A percentile compares a stretch with the other conserved stretches of the same genome.
Evolutionary conservation across 2,329 filamentous ascomycete species (phyloP).

Genomic region (Ophiocordyceps camponoti-rufipedis): DNA sequence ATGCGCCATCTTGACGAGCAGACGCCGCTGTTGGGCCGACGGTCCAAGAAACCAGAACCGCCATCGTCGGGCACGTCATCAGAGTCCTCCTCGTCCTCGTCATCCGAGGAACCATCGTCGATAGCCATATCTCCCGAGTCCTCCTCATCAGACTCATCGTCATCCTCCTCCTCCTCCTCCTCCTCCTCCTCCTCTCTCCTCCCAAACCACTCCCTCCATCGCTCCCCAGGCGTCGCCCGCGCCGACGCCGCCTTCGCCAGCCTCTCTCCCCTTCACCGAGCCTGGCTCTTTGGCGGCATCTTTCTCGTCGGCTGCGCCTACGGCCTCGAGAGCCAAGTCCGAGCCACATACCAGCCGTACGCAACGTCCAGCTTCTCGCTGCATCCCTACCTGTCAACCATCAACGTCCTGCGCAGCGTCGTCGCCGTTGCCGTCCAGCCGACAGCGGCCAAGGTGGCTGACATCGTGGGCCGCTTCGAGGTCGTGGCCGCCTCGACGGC

Average conservation of each 20-base stretch:
- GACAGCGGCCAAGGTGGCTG: constrained; percentile 42
- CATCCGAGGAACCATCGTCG: too few species aligned
- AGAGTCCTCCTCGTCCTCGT: too few species aligned
- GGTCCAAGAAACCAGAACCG: neutral
- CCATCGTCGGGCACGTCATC: neutral
- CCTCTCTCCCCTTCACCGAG: constrained; percentile 25
- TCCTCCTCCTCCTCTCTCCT: neutral
- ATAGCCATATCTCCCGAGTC: neutral
- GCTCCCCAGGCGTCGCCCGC: constrained; percentile 27
- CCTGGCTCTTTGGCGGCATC: constrained; percentile 34
- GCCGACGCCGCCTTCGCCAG: constrained; percentile 29
- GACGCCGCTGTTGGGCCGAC: neutral
- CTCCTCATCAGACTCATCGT: neutral
- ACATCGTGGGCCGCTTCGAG: constrained; percentile 43
- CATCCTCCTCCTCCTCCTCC: neutral
- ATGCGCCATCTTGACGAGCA: neutral
- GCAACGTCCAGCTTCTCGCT: constrained; percentile 31
- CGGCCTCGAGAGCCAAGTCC: constrained; percentile 33
- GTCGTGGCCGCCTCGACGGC: constrained; percentile 34
- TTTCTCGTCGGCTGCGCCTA: constrained; percentile 44
- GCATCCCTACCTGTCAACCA: constrained; percentile 38
- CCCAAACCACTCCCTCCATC: neutral
- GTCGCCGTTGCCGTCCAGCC: constrained; percentile 40
- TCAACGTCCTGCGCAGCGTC: constrained; percentile 38
- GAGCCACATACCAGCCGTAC: constrained; percentile 32